Base-by-base conservation (phyloP, 768 basidiomycete genomes). In the Leccinum variicolor region DNA sequence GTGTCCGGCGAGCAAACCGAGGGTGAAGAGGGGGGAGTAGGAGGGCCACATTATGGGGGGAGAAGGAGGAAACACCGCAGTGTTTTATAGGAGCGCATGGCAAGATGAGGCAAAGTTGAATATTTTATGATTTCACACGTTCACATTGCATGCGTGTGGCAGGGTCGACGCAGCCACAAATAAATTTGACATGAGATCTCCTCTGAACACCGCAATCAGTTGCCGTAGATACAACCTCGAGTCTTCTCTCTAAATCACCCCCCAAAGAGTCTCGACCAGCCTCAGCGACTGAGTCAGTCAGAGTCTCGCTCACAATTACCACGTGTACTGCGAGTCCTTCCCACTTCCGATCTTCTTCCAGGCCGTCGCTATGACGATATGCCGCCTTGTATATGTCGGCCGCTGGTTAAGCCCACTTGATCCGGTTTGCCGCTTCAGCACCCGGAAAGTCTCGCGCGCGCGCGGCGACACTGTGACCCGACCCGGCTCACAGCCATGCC, bases 1-100 rank as follows among this genome's bases (percentile, higher is more conserved):
- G n/a, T 57, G 64, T 34, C 76, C 75, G 14, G 78, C 77, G 36
- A 84, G 73, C 39, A 84, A 76, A 45, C 85, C 85, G 4, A 79
- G 81, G 4, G 81, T 87, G 80, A 87, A 87, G 72, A 87, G 81
- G 45, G 83, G 79, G 0, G 84, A 85, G 62, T 87, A 86, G 2
- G 61, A 66, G 2, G 66, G 31, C 25, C 62, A 46, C 54, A 65
- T 68, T 49, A 51, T 43, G 13, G 48, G 5, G 28, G 25, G 31
- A 33, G 31, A 28, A 21, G 17, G 14, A 13, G 1, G n/a, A 8
- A 9, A 43, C 6, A 19, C 2, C 19, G 21, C 17, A 11, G 55
- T 2, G 53, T 17, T 67, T 67, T 65, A 66, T 66, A 66, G 10
- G 28, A 14, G 15, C n/a, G 6, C 31, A 31, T 53, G 15, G 39